A percentile compares a stretch with the other conserved stretches of the same genome.
phyloP scores from a whole-genome alignment of 164 flowering plant genomes.

The Vitis amurensis region DNA sequence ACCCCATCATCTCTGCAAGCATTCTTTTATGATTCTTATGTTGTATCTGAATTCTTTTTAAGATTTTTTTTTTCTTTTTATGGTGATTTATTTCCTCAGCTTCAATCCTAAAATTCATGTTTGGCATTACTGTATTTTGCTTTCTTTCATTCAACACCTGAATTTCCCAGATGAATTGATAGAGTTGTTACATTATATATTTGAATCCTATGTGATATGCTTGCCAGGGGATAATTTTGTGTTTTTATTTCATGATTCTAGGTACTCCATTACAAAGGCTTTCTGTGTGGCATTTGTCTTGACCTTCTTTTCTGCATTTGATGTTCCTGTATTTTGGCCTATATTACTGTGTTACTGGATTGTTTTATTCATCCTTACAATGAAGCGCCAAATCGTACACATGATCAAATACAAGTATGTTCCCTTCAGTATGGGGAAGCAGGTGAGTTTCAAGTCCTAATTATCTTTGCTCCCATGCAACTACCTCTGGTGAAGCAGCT shows the following conservation, averaged over 20 bases:
- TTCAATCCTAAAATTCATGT: no score
- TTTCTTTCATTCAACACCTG: background rate
- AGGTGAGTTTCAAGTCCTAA: slow-evolving; percentile 30
- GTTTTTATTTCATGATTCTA: slow-evolving; percentile 17
- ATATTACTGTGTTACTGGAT: slow-evolving; percentile 60
- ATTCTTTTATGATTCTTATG: background rate
- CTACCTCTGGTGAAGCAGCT: background rate
- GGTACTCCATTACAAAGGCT: slow-evolving; percentile 68
- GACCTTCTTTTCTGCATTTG: slow-evolving; percentile 68
- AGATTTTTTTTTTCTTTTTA: background rate
- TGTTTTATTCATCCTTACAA: slow-evolving; percentile 55
- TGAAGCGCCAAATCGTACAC: slow-evolving; percentile 69
- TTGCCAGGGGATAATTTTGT: background rate
- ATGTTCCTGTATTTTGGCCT: slow-evolving; percentile 78
- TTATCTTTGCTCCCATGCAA: background rate
- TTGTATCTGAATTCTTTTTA: background rate
- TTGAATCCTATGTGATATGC: no score
- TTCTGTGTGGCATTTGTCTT: slow-evolving; percentile 51
- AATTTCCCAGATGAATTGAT: no score
- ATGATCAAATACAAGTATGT: slow-evolving; percentile 64
- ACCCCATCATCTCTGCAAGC: no score
- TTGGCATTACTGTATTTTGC: background rate
- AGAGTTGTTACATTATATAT: no score
- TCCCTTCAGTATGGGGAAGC: slow-evolving; percentile 59
- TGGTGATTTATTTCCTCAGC: no score